These are phyloP conservation scores for Arthrobotrys megalospora DNA, from an alignment of 2,329 filamentous ascomycete species.

Conservation along the genomic window DNA sequence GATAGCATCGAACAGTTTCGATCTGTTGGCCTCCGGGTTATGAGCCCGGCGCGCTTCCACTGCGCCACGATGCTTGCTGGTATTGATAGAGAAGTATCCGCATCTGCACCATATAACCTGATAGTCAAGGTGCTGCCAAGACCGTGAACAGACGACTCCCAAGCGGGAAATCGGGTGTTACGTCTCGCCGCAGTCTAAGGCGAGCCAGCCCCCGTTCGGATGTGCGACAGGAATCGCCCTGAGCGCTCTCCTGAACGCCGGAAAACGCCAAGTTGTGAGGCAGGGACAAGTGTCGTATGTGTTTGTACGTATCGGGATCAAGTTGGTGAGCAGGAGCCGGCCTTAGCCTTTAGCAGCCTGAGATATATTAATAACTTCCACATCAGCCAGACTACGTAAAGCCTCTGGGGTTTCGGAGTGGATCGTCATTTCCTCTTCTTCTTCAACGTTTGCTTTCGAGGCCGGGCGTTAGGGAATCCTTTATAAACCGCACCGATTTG, in stretches of 20 bases:
- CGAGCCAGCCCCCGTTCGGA: slow-evolving; percentile 26
- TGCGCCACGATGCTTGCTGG: slow-evolving; percentile 59
- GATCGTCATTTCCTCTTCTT: slow-evolving; percentile 17
- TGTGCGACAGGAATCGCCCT: slow-evolving; percentile 35
- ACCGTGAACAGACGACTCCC: slow-evolving; percentile 1
- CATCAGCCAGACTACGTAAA: slow-evolving; percentile 54
- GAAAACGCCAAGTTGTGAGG: slow-evolving; percentile 39
- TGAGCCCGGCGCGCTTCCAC: slow-evolving; percentile 61
- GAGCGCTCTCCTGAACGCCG: slow-evolving; percentile 6
- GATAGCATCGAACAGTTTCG: slow-evolving; percentile 61
- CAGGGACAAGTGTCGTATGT: slow-evolving; percentile 53
- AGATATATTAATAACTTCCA: slow-evolving; percentile 56
- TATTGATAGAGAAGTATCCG: slow-evolving; percentile 2
- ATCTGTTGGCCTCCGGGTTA: slow-evolving; percentile 62
- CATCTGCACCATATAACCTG: slow-evolving; percentile 28
- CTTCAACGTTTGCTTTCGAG: slow-evolving; percentile 21
- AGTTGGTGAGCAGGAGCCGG: slow-evolving; percentile 42
- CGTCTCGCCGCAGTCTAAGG: slow-evolving; percentile 37
- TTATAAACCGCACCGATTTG: slow-evolving; percentile 27
- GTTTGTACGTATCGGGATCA: slow-evolving; percentile 30
- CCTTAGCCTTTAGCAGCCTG: slow-evolving; percentile 36
- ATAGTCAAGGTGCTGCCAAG: slow-evolving; percentile 20
- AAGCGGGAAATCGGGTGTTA: slow-evolving; percentile 26
- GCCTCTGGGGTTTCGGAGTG: slow-evolving; percentile 31
- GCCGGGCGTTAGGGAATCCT: slow-evolving; percentile 3